Conservation (phyloP, 345 rosid genomes). For the Populus alba region DNA sequence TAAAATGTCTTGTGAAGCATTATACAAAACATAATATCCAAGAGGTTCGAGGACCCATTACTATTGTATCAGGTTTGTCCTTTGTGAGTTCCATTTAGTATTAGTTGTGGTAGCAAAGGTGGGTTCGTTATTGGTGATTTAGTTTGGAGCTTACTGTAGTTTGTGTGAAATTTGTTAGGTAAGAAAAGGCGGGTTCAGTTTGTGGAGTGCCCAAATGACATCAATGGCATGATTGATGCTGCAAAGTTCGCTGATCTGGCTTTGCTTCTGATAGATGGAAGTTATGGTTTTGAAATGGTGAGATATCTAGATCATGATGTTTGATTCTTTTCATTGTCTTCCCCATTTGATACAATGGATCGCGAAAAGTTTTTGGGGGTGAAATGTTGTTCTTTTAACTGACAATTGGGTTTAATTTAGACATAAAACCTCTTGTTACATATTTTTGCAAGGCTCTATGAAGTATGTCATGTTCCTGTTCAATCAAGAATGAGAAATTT, state of each 20-base stretch:
- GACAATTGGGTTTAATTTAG: neutral
- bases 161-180: constrained; percentile 41
- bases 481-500: neutral
- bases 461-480: neutral
- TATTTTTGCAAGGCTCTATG: neutral
- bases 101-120: neutral
- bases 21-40: constrained; percentile 77
- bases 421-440: neutral
- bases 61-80: constrained; percentile 69
- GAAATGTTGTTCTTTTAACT: neutral
- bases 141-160: constrained; percentile 9
- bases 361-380: neutral
- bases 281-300: constrained; percentile 99
- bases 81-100: neutral
- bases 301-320: constrained; percentile 12
- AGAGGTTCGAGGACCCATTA: constrained; percentile 84
- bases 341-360: neutral
- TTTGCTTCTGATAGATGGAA: constrained; percentile 81
- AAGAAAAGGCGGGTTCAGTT: constrained; percentile 74
- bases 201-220: constrained; percentile 96
- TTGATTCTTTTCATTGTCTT: neutral
- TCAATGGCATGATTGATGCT: constrained; percentile 94
- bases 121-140: neutral
- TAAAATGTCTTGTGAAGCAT: constrained; percentile 75
- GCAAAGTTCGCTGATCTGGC: constrained; percentile 94